Base-by-base conservation (phyloP, 2,329 filamentous ascomycete genomes). In the Aspergillus brasiliensis region DNA sequence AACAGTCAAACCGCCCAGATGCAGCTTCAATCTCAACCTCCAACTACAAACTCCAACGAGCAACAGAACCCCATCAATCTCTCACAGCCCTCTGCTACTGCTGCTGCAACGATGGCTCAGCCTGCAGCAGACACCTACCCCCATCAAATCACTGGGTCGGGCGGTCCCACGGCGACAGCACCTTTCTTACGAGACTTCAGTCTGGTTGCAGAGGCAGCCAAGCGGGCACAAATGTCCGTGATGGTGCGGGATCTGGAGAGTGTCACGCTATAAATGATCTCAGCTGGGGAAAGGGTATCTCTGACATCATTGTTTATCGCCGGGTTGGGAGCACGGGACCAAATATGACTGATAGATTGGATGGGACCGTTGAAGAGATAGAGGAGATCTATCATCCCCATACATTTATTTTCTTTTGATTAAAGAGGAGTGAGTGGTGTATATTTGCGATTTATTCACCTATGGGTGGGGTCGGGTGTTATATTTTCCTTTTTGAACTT, bases 121-220 rank as follows among this genome's bases (percentile, higher is more conserved):
- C 64, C 53, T 61, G 54, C 49, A 17, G 62, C 44, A 57, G 65
- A 49, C 7, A 31, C 51, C 46, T 72, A 70, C 49, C 67, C 70
- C 7, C 68, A 73, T 25, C 65, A 69, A 49, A 65, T 71, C 42
- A 56, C 63, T 31, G 66, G 65, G 1, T 55, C 68, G 3, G 75
- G 73, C 5, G 75, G 74, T 7, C 73, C 75, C 1, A 72, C 73
- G 10, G 76, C 77, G 11, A 86, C 84, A 1, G 81, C 82, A 8
- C 82, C 82, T 3, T 92, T 92, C 72, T 83, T 96, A 61, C 87
- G 88, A 69, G 89, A 96, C 76, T 91, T 94, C 71, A 94, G 86
- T 60, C 85, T 97, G 28, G 85, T 97, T 44, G 93, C 93, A 37
- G 94, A 98, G 81, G 94, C 94, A 2, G 94, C 92, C 46, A 97